A percentile compares a stretch with the other conserved stretches of the same genome.
Conservation (phyloP, 106 monocot genomes). For the Alisma plantagoaquatica region DNA sequence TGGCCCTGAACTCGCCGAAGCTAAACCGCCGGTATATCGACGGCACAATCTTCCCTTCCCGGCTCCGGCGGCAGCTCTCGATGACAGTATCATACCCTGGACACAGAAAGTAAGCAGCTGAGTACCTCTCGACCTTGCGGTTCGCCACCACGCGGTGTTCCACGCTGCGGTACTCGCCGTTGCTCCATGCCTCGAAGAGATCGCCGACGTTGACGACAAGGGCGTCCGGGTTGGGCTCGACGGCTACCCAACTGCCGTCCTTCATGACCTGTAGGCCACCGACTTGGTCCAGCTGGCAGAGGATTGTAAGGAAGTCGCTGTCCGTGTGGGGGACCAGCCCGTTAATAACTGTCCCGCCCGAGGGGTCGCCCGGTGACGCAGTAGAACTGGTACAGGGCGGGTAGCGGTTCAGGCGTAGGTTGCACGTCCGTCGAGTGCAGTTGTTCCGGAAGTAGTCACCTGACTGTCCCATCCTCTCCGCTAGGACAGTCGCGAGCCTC, state of each 20-base stretch:
- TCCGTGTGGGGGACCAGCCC: constrained; percentile 52
- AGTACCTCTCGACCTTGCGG: constrained; percentile 35
- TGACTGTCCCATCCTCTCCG: constrained; percentile 12
- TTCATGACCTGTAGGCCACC: constrained; percentile 46
- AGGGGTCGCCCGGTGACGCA: no score
- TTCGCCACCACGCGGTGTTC: constrained; percentile 45
- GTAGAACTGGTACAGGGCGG: constrained; percentile 19
- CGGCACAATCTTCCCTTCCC: no score
- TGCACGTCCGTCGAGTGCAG: constrained; percentile 29
- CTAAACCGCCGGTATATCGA: constrained; percentile 34
- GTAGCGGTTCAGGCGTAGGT: constrained; percentile 43
- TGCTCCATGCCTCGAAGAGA: constrained; percentile 55
- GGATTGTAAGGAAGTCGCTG: constrained; percentile 46
- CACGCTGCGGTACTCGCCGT: constrained; percentile 44
- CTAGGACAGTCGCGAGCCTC: constrained; percentile 18
- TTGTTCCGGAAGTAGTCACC: constrained; percentile 6
- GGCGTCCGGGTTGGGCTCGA: constrained; percentile 31
- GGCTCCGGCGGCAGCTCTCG: constrained; percentile 6
- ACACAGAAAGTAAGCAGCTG: constrained; percentile 50
- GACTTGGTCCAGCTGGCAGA: constrained; percentile 43
- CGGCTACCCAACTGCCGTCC: constrained; percentile 31
- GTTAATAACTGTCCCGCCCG: no score
- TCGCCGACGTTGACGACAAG: constrained; percentile 59
- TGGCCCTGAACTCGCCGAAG: constrained; percentile 39
- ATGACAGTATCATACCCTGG: constrained; percentile 39